phyloP scores from a whole-genome alignment of 1,139 yeast genomes.

The Blastobotrys apis region DNA sequence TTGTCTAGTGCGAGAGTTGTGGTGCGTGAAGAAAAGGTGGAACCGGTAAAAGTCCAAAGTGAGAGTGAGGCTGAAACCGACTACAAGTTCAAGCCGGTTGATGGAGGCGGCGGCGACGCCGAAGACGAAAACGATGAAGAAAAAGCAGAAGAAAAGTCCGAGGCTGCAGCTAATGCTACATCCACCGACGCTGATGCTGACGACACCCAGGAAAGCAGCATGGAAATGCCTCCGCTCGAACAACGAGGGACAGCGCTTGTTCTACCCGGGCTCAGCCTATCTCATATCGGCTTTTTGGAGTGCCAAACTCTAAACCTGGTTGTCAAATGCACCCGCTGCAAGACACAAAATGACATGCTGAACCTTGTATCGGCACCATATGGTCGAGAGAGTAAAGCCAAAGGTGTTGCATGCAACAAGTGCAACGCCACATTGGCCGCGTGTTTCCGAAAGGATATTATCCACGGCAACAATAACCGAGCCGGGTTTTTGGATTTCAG shows the following conservation, averaged over 20 bases:
- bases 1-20: conserved; percentile 16
- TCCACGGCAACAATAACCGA: conserved; percentile 30
- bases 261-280: conserved; percentile 32
- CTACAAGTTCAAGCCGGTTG: conserved; percentile 4
- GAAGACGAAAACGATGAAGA: not conserved
- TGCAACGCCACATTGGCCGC: conserved; percentile 37
- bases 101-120: not conserved
- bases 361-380: conserved; percentile 36
- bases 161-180: conserved; percentile 9
- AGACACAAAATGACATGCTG: conserved; percentile 34
- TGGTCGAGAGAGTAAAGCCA: conserved; percentile 36
- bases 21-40: conserved; percentile 1
- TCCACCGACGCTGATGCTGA: conserved; percentile 8
- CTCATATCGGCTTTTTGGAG: conserved; percentile 36
- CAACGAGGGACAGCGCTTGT: conserved; percentile 36
- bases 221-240: conserved; percentile 20
- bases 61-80: conserved; percentile 20
- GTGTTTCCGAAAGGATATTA: conserved; percentile 36
- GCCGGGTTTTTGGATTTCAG: conserved; percentile 39
- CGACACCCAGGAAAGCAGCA: conserved; percentile 4
- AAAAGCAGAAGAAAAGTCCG: not conserved
- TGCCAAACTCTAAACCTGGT: conserved; percentile 34
- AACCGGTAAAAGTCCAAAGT: conserved; percentile 3
- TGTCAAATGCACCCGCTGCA: conserved; percentile 39
- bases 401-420: conserved; percentile 33